Conservation (phyloP, 345 rosid species). For the Litchi chinensis region DNA sequence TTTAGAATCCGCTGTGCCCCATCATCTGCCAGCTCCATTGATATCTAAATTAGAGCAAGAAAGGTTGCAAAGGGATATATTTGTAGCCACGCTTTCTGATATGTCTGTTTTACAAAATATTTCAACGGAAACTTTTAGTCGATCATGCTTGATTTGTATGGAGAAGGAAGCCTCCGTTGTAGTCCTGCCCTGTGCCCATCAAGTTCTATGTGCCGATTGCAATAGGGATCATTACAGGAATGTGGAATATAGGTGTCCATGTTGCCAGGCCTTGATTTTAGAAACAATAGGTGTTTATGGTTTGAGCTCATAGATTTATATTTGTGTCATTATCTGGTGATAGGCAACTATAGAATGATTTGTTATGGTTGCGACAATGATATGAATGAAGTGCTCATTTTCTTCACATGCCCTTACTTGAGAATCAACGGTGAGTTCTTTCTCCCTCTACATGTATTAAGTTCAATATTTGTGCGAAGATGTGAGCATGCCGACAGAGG, state of each 20-base stretch:
- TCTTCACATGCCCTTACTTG: too few relatives aligned
- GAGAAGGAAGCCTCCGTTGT: conserved; percentile 33
- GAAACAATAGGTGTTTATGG: conserved; percentile 32
- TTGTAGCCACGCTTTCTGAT: conserved; percentile 14
- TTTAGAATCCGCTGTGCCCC: not conserved
- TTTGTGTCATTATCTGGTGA: too few relatives aligned
- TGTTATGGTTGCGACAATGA: too few relatives aligned
- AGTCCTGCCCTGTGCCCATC: conserved; percentile 36
- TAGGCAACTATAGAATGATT: too few relatives aligned
- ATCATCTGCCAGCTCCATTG: not conserved
- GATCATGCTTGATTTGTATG: conserved; percentile 31
- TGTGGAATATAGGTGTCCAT: conserved; percentile 32
- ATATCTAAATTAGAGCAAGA: not conserved
- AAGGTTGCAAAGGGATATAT: conserved; percentile 14
- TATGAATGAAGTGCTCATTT: too few relatives aligned
- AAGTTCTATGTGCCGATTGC: conserved; percentile 34
- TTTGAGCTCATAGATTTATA: conserved; percentile 24
- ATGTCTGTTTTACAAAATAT: conserved; percentile 18
- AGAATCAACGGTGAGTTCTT: too few relatives aligned
- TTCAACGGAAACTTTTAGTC: conserved; percentile 19
- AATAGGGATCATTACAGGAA: conserved; percentile 24
- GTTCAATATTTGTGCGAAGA: too few relatives aligned
- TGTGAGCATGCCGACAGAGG: too few relatives aligned
- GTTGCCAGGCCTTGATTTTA: conserved; percentile 26
- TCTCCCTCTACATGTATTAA: too few relatives aligned